These are phyloP conservation scores for Dictyostelium firmibasis DNA, from an alignment of 78 protist genomes.

Conservation along the genomic window DNA sequence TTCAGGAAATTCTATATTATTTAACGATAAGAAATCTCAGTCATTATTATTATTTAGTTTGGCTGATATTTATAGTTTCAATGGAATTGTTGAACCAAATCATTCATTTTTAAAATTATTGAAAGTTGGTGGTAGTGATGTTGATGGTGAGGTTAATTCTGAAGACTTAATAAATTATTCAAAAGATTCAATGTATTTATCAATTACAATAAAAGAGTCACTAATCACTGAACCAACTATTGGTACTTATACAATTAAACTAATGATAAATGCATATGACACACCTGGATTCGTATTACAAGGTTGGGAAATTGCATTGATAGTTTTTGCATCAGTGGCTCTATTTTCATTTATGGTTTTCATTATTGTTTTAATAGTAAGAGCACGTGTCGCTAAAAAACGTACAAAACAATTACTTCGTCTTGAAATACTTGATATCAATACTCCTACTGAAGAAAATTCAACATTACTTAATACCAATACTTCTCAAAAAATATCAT, in stretches of 20 bases:
- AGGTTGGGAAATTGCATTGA: background rate
- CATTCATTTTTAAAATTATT: background rate
- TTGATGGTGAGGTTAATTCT: background rate
- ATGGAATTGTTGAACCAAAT: background rate
- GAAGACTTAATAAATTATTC: background rate
- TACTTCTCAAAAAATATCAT: no score
- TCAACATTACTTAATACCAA: no score
- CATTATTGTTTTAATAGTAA: background rate
- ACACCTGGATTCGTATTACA: background rate
- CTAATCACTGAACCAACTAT: background rate
- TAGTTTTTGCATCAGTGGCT: background rate
- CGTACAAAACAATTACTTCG: background rate
- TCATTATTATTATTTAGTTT: conserved; percentile 1
- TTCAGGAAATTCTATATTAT: background rate
- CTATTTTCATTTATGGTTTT: background rate
- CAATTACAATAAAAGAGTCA: background rate
- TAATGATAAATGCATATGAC: background rate
- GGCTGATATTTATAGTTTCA: background rate
- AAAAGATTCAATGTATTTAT: background rate
- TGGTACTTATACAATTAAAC: background rate
- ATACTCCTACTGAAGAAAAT: background rate
- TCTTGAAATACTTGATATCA: background rate
- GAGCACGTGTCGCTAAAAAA: background rate
- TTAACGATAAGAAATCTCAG: background rate
- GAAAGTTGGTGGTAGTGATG: background rate